These are phyloP conservation scores for Trypanosoma platydactyli DNA, from an alignment of 208 protist genomes.

Conservation along the genomic window DNA sequence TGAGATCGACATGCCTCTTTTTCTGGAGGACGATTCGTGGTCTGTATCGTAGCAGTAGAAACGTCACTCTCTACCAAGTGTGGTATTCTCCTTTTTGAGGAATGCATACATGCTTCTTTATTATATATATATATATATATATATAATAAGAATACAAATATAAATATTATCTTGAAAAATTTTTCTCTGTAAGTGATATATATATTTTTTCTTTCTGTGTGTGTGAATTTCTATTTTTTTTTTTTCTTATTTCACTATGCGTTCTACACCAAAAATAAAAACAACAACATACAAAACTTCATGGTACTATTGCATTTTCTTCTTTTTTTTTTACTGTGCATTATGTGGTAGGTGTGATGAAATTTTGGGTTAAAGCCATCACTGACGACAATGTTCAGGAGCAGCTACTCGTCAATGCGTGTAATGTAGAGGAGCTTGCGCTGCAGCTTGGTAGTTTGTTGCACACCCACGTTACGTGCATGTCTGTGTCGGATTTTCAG, in stretches of 20 bases:
- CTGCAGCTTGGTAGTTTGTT: constrained; percentile 39
- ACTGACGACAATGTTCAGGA: constrained; percentile 53
- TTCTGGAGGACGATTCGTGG: constrained; percentile 38
- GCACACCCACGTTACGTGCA: constrained; percentile 30
- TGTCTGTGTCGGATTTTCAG: constrained; percentile 60
- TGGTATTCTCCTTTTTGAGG: too few relatives aligned
- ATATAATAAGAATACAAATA: too few relatives aligned
- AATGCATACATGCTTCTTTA: too few relatives aligned
- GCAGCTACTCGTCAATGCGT: constrained; percentile 57
- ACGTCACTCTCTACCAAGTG: background rate
- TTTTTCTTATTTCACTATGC: too few relatives aligned
- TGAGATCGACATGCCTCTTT: constrained; percentile 66
- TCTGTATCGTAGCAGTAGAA: constrained; percentile 24
- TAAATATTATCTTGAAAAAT: too few relatives aligned
- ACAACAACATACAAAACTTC: too few relatives aligned
- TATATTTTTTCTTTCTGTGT: too few relatives aligned
- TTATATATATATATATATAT: too few relatives aligned
- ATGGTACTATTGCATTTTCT: background rate
- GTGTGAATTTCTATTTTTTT: too few relatives aligned
- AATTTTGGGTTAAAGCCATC: constrained; percentile 69
- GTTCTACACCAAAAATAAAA: too few relatives aligned
- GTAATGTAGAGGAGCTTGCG: constrained; percentile 32
- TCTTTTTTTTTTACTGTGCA: background rate
- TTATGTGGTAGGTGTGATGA: constrained; percentile 32
- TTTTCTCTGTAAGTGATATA: too few relatives aligned